Percentiles rank a stretch among this genome's conserved stretches.
Conservation (phyloP, 1,284 basidiomycete genomes). For the Trichosporon inkin region DNA sequence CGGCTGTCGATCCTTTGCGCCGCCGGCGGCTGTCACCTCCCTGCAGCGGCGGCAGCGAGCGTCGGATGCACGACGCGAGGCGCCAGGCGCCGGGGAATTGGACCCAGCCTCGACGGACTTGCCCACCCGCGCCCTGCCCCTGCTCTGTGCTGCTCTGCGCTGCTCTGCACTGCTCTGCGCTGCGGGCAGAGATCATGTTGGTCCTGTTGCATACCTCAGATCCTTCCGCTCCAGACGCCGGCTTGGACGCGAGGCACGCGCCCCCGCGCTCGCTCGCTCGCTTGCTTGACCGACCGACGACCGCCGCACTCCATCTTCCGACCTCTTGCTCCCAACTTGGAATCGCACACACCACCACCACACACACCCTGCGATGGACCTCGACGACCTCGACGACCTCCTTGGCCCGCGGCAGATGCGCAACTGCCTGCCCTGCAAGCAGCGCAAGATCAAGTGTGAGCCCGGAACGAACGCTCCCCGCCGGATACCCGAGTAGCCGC, state of each 20-base stretch:
- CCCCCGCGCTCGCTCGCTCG: neutral
- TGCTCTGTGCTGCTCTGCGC: too few species aligned
- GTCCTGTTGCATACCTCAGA: too few species aligned
- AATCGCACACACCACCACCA: constrained; percentile 12
- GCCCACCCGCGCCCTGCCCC: too few species aligned
- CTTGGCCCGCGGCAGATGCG: constrained; percentile 23
- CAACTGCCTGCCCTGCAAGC: constrained; percentile 27
- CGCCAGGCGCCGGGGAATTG: too few species aligned
- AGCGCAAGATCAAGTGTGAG: constrained; percentile 27
- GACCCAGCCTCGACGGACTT: neutral
- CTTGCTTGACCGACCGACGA: neutral
- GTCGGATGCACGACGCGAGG: too few species aligned
- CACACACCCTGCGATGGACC: constrained; percentile 13
- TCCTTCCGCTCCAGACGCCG: neutral
- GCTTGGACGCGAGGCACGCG: neutral
- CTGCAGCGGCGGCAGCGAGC: too few species aligned
- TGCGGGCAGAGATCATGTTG: too few species aligned
- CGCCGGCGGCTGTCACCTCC: too few species aligned
- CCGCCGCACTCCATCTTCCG: neutral
- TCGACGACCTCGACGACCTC: constrained; percentile 15
- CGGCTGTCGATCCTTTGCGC: too few species aligned
- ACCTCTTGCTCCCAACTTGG: neutral
- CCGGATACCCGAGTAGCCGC: neutral
- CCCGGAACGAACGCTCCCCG: neutral
- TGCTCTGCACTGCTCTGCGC: too few species aligned